These are phyloP conservation scores for Russula sp. DNA, from an alignment of 768 basidiomycete species.

Conservation along the genomic window DNA sequence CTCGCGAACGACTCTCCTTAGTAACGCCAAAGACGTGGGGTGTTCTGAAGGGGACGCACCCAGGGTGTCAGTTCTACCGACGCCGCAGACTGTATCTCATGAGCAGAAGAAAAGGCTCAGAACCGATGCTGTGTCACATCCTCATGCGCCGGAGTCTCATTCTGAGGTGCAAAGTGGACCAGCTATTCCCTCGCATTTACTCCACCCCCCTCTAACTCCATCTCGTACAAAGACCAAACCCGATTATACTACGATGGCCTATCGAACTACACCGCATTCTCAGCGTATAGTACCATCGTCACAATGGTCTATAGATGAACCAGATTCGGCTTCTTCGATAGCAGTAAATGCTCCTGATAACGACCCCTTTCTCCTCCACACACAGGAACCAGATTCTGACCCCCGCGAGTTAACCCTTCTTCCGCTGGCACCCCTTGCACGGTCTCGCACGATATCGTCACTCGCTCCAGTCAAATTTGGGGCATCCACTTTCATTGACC, in stretches of 20 bases:
- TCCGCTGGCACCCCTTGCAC: background rate
- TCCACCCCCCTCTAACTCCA: slow-evolving; percentile 7
- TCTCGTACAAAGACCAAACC: slow-evolving; percentile 2
- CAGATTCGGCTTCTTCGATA: background rate
- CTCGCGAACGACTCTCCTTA: background rate
- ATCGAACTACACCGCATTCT: slow-evolving; percentile 14
- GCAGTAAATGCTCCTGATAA: background rate
- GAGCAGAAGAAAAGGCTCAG: background rate
- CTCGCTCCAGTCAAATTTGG: background rate
- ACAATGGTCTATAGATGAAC: slow-evolving; percentile 17
- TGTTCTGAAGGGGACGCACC: background rate
- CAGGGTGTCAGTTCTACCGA: background rate
- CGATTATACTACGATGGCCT: background rate
- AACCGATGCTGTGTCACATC: background rate
- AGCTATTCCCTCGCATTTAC: background rate
- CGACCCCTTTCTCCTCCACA: background rate
- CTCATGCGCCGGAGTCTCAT: background rate
- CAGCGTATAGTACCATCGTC: slow-evolving; percentile 21
- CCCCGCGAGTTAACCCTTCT: background rate
- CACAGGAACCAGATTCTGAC: background rate
- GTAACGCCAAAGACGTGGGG: background rate
- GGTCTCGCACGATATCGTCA: background rate
- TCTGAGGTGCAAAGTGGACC: background rate
- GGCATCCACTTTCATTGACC: background rate
- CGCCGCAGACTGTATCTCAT: slow-evolving; percentile 4